Base-by-base conservation (phyloP, 306 rosid genomes). In the Dryas drummondii region DNA sequence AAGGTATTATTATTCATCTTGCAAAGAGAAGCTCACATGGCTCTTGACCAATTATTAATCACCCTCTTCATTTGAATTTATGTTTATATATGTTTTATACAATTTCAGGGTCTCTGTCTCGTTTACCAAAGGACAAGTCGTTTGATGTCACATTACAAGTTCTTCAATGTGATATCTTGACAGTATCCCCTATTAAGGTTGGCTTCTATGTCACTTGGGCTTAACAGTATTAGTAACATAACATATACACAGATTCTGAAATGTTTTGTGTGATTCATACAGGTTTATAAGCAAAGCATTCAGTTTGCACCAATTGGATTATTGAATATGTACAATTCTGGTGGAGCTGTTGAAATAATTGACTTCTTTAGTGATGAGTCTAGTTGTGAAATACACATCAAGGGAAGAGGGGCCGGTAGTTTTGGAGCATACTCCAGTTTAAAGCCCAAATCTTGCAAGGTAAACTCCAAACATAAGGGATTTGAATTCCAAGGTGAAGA, bases 271-370 rank as follows among this genome's bases (percentile, higher is more conserved):
- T 50, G 51, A 4, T 37, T 53, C 42, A 9, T n/a, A 55, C 77
- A 82, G 86, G 80, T 54, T 57, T 84, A 80, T 80, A 57, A 51
- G 19, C n/a, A 72, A 60, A 54, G 54, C 41, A 66, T 70, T 67
- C 47, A 81, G 17, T 80, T 84, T 74, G 85, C 85, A 56, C 80
- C 87, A 10, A 66, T 84, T 64, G 87, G 85, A 47, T 69, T 84
- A 32, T 16, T 73, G 42, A 77, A 83, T 41, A 83, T 83, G 84
- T 80, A 83, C 81, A 83, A 83, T 55, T 79, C 84, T 22, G 82
- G 84, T 12, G 87, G 87, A 80, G 87, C 87, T 40, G 68, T 79
- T 68, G 83, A 79, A 14, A 63, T 63, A 7, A 41, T 80, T 49
- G 76, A 80, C 65, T 79, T 68, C 60, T 46, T 52, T 32, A 44